These are phyloP conservation scores for Fusarium pseudonygamai DNA, from an alignment of 2,329 filamentous ascomycete genomes.

Conservation along the genomic window DNA sequence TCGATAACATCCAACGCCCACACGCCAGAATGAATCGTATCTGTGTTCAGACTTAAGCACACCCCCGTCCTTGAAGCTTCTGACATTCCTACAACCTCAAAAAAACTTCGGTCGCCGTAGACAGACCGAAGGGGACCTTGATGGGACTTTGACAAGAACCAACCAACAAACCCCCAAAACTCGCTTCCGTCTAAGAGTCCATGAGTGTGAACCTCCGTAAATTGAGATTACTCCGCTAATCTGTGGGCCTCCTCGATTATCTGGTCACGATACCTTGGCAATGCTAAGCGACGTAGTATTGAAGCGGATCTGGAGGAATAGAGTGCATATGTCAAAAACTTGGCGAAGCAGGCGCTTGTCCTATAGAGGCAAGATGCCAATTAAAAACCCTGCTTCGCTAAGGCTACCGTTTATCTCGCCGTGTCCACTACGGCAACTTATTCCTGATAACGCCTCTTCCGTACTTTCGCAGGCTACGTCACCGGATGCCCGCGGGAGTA, in stretches of 20 bases:
- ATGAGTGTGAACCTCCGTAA: not conserved
- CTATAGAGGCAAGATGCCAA: not conserved
- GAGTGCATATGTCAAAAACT: not conserved
- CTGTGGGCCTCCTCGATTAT: not conserved
- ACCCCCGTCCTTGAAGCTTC: not conserved
- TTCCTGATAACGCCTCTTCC: not conserved
- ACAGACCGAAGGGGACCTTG: not conserved
- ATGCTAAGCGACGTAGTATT: not conserved
- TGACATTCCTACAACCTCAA: not conserved
- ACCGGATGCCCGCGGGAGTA: not conserved
- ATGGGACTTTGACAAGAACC: not conserved
- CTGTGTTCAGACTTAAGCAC: rapidly evolving
- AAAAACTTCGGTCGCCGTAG: too few relatives aligned
- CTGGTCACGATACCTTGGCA: not conserved
- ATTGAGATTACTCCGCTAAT: rapidly evolving
- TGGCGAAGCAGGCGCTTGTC: not conserved
- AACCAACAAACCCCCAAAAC: too few relatives aligned
- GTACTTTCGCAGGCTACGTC: not conserved
- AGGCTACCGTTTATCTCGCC: not conserved
- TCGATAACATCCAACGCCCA: too few relatives aligned
- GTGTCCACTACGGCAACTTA: not conserved
- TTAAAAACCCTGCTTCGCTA: not conserved
- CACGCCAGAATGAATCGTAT: too few relatives aligned
- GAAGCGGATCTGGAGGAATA: not conserved
- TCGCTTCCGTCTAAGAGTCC: too few relatives aligned